phyloP scores from a whole-genome alignment of 305 asterid species.

The Fraxinus velutina region DNA sequence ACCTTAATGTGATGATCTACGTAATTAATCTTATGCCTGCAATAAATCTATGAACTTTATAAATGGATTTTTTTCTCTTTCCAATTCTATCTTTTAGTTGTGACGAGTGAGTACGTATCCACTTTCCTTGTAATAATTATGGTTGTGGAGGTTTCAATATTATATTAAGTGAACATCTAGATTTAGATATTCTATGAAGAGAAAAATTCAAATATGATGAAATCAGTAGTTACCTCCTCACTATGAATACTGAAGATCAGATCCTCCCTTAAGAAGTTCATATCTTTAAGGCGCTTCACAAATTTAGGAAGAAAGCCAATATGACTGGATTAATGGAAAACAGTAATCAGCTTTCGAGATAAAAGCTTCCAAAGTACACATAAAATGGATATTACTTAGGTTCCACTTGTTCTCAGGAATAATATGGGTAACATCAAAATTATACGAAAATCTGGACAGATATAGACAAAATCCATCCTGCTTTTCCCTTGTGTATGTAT shows the following conservation, averaged over 20 bases:
- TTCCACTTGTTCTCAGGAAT: neutral
- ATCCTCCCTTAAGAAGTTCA: conserved; percentile 80
- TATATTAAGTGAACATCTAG: neutral
- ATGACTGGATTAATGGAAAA: conserved; percentile 50
- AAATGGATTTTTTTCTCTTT: neutral
- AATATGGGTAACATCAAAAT: neutral
- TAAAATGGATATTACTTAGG: neutral
- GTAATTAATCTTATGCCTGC: neutral
- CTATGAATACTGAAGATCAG: conserved; percentile 78
- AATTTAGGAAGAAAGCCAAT: conserved; percentile 73
- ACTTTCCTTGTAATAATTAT: neutral
- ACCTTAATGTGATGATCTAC: neutral
- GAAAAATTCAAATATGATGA: neutral
- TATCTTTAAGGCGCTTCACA: conserved; percentile 66
- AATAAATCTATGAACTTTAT: neutral
- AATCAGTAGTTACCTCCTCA: conserved; percentile 56
- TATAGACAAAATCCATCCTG: neutral
- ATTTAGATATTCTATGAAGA: conserved; percentile 6
- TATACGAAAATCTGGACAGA: neutral
- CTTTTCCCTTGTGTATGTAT: neutral
- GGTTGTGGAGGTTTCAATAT: neutral
- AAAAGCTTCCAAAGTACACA: conserved; percentile 10
- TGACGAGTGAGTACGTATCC: neutral
- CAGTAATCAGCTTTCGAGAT: conserved; percentile 26
- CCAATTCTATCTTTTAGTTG: neutral